Evolutionary conservation across 2,329 filamentous ascomycete species (phyloP).

Genomic region (Diaporthe vaccinii): DNA sequence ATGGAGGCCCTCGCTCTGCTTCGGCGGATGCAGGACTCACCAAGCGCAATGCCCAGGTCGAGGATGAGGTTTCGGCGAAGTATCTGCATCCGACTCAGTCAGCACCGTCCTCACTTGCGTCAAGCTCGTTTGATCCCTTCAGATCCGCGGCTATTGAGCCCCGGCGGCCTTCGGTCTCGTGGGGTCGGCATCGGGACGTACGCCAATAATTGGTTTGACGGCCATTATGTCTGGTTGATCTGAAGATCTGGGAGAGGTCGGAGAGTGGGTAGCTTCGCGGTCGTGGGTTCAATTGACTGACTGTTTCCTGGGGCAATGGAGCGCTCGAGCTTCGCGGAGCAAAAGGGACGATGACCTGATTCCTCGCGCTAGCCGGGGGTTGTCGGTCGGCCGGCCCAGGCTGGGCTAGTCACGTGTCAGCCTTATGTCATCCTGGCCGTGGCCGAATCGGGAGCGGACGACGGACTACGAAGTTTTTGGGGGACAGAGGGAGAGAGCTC

Average conservation of each 20-base stretch:
- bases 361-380: conserved; percentile 37
- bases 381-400: background rate
- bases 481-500: background rate
- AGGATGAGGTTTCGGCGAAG: conserved; percentile 71
- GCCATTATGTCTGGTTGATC: conserved; percentile 60
- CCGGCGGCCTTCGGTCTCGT: background rate
- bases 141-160: background rate
- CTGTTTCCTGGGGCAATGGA: conserved; percentile 28
- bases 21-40: conserved; percentile 55
- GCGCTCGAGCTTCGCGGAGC: conserved; percentile 20
- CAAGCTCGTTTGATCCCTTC: conserved; percentile 11
- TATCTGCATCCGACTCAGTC: conserved; percentile 61
- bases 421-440: conserved; percentile 27
- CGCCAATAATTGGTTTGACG: conserved; percentile 70
- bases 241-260: conserved; percentile 34
- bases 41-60: conserved; percentile 68
- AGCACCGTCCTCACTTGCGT: conserved; percentile 44
- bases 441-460: conserved; percentile 29
- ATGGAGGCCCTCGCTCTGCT: background rate
- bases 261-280: conserved; percentile 39
- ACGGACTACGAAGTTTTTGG: conserved; percentile 31
- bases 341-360: conserved; percentile 40
- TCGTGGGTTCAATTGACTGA: conserved; percentile 33
- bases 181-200: conserved; percentile 57
- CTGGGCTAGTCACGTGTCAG: conserved; percentile 33